phyloP scores from a whole-genome alignment of 345 rosid genomes.

The Pistacia integerrima region DNA sequence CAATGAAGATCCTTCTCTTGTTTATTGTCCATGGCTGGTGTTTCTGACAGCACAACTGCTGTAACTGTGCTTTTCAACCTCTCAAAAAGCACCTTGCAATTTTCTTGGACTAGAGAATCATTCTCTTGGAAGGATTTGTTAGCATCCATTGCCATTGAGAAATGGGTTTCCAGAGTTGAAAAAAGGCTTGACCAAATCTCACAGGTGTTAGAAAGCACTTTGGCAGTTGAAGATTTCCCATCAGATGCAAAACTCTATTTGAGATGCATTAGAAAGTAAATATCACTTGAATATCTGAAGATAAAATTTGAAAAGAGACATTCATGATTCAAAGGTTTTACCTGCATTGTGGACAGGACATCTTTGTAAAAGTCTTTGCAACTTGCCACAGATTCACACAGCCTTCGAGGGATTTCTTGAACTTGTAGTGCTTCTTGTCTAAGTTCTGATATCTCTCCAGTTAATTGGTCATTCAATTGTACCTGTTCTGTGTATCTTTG shows the following conservation, averaged over 20 bases:
- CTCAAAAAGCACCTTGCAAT: conserved; percentile 49
- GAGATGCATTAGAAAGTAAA: conserved; percentile 22
- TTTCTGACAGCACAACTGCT: conserved; percentile 42
- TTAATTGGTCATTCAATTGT: conserved; percentile 47
- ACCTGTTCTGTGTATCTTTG: conserved; percentile 59
- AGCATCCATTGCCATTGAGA: conserved; percentile 34
- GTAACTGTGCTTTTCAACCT: conserved; percentile 43
- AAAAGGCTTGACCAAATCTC: conserved; percentile 63
- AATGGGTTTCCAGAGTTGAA: conserved; percentile 60
- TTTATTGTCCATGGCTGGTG: conserved; percentile 26
- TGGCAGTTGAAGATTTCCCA: conserved; percentile 51
- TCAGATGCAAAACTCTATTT: conserved; percentile 52
- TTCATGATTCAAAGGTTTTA: conserved; percentile 27
- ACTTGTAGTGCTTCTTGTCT: conserved; percentile 45
- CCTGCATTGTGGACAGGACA: conserved; percentile 57
- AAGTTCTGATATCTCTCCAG: conserved; percentile 63
- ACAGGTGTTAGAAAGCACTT: conserved; percentile 47
- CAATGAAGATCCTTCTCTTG: conserved; percentile 34
- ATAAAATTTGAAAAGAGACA: conserved; percentile 7
- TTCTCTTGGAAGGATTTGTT: conserved; percentile 27
- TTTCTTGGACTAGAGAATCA: conserved; percentile 42
- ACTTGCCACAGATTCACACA: conserved; percentile 47
- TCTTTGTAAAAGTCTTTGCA: conserved; percentile 58
- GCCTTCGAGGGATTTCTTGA: conserved; percentile 53
- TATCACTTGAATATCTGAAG: conserved; percentile 7